A percentile compares a stretch with the other conserved stretches of the same genome.
phyloP scores from a whole-genome alignment of 371 early-diverging fungal genomes.

The Lichtheimia hyalospora region DNA sequence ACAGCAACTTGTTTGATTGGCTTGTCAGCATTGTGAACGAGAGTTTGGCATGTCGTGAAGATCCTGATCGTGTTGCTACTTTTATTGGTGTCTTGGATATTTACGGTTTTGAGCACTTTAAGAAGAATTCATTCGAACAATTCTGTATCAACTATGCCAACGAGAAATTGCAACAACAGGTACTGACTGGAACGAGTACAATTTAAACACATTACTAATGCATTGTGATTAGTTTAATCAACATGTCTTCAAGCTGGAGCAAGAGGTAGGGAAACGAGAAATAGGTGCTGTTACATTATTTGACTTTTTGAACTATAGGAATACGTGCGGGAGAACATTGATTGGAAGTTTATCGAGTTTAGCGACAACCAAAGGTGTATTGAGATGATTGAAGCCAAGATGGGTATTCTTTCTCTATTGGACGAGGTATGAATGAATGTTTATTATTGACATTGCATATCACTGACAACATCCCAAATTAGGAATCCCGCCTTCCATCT shows the following conservation, averaged over 20 bases:
- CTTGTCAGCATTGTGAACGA: slow-evolving; percentile 82
- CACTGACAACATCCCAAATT: background rate
- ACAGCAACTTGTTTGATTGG: slow-evolving; percentile 93
- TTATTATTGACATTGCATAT: background rate
- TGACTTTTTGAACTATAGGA: slow-evolving; percentile 42
- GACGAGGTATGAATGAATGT: slow-evolving; percentile 77
- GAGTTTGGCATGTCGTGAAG: slow-evolving; percentile 60
- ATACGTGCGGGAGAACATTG: slow-evolving; percentile 91
- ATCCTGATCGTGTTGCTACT: slow-evolving; percentile 42
- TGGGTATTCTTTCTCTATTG: slow-evolving; percentile 93
- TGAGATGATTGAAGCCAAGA: slow-evolving; percentile 95
- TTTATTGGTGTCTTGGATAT: slow-evolving; percentile 98
- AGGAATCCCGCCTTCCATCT: slow-evolving; percentile 87
- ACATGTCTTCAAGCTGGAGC: slow-evolving; percentile 84
- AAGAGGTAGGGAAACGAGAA: slow-evolving; percentile 56
- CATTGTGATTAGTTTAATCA: slow-evolving; percentile 62
- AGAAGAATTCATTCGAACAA: slow-evolving; percentile 99
- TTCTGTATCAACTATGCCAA: slow-evolving; percentile 99
- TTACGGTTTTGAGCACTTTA: slow-evolving; percentile 97
- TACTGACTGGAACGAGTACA: slow-evolving; percentile 2
- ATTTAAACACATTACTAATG: too few relatives aligned
- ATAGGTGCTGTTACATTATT: background rate
- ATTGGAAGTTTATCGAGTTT: slow-evolving; percentile 93
- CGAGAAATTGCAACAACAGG: slow-evolving; percentile 96
- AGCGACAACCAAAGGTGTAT: slow-evolving; percentile 99